These are phyloP conservation scores for Vanilla planifolia DNA, from an alignment of 106 monocot genomes.

Conservation along the genomic window DNA sequence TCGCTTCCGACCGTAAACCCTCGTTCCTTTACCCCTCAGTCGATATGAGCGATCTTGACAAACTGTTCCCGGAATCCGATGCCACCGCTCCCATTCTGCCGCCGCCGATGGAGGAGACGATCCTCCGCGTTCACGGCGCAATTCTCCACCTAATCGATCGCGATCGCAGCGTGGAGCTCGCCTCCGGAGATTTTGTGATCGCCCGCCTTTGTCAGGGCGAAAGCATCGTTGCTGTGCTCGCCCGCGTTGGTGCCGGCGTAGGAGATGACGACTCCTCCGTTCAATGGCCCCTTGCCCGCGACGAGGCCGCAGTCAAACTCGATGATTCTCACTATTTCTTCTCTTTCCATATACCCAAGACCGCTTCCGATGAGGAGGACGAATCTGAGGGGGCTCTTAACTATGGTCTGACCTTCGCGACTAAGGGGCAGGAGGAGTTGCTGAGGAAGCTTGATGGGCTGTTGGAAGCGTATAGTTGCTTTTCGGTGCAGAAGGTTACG, in stretches of 20 bases:
- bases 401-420: constrained; percentile 83
- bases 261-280: constrained; percentile 29
- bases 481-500: constrained; percentile 60
- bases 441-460: constrained; percentile 52
- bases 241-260: constrained; percentile 25
- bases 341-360: constrained; percentile 50
- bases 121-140: constrained; percentile 69
- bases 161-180: constrained; percentile 63
- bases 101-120: constrained; percentile 60
- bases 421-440: constrained; percentile 63
- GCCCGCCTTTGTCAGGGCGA: constrained; percentile 56
- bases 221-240: constrained; percentile 60
- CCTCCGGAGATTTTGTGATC: constrained; percentile 57
- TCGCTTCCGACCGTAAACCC: neutral
- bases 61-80: constrained; percentile 49
- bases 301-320: constrained; percentile 70
- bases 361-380: constrained; percentile 11
- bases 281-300: constrained; percentile 87
- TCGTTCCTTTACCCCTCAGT: constrained; percentile 60
- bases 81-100: constrained; percentile 12
- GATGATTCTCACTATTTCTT: constrained; percentile 95
- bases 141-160: constrained; percentile 88
- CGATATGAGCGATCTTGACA: constrained; percentile 57
- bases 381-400: constrained; percentile 28
- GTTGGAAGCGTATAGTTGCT: constrained; percentile 50